Percentiles rank a stretch among this genome's conserved stretches.
Conservation (phyloP, 371 early-diverging fungal genomes). For the Quaeritorhiza haematococci region DNA sequence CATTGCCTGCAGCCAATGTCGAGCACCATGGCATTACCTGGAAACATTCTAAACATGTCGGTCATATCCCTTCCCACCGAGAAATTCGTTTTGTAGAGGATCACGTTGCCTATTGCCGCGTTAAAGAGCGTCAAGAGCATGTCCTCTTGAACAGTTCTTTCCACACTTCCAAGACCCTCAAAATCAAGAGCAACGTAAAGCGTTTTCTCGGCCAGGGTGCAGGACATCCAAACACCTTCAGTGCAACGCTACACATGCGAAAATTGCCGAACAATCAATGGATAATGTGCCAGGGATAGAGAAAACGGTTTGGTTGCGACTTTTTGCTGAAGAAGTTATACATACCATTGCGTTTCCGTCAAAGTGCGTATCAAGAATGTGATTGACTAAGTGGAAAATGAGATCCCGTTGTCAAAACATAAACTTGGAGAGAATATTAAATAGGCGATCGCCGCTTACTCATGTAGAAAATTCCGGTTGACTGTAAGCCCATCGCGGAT, state of each 20-base stretch:
- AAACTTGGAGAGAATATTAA: too few species aligned
- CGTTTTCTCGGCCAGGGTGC: not conserved
- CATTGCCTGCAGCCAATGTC: too few species aligned
- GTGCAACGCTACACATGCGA: conserved; percentile 1
- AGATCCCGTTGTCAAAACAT: too few species aligned
- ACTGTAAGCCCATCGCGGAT: conserved; percentile 8
- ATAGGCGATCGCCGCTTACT: too few species aligned
- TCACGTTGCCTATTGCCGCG: conserved; percentile 15
- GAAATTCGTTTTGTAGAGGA: conserved; percentile 13
- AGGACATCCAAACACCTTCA: conserved; percentile 20
- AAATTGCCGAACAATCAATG: not conserved
- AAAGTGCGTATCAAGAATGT: conserved; percentile 11
- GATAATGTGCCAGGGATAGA: not conserved
- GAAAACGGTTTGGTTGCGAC: too few species aligned
- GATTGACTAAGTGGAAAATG: too few species aligned
- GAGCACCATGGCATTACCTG: too few species aligned
- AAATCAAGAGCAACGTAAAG: conserved; percentile 15
- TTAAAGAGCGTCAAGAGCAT: conserved; percentile 22
- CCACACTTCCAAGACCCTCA: conserved; percentile 17
- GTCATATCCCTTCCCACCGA: conserved; percentile 6
- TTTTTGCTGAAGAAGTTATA: too few species aligned
- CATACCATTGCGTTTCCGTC: conserved; percentile 17
- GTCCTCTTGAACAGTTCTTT: conserved; percentile 27
- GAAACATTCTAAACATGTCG: conserved; percentile 13
- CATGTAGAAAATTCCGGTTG: conserved; percentile 11